phyloP scores from a whole-genome alignment of 371 early-diverging fungal species.

The Thermomucor indicae-seudaticae region DNA sequence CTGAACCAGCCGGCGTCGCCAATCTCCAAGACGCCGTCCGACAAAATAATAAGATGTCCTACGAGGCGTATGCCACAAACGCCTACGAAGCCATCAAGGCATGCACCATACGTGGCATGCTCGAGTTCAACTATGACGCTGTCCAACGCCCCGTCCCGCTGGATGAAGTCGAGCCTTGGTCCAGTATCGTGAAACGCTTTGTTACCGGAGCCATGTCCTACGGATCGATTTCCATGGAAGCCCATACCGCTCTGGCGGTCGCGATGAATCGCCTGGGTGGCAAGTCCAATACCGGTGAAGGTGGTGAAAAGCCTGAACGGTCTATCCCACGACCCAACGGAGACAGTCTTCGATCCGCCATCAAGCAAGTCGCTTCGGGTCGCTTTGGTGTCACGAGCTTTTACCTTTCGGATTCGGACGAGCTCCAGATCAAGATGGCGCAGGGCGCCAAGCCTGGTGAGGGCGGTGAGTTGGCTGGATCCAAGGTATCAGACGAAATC shows the following conservation, averaged over 20 bases:
- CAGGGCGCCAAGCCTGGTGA: constrained; percentile 99
- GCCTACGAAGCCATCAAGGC: constrained; percentile 80
- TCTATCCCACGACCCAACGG: constrained; percentile 69
- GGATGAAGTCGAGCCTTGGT: constrained; percentile 97
- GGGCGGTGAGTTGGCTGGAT: constrained; percentile 78
- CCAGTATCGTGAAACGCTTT: constrained; percentile 90
- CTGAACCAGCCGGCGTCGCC: constrained; percentile 85
- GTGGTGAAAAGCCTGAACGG: constrained; percentile 92
- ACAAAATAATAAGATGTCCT: constrained; percentile 80
- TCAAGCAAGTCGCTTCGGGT: constrained; percentile 97
- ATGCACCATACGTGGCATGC: constrained; percentile 93
- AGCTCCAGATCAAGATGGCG: constrained; percentile 98
- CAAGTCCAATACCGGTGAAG: constrained; percentile 97
- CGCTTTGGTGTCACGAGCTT: constrained; percentile 95
- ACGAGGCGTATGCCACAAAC: constrained; percentile 78
- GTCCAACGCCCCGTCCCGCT: constrained; percentile 76
- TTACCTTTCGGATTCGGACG: constrained; percentile 92
- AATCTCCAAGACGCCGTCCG: constrained; percentile 96
- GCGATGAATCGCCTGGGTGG: constrained; percentile 96
- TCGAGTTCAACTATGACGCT: constrained; percentile 81
- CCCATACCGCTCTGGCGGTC: constrained; percentile 87
- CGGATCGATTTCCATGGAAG: constrained; percentile 93
- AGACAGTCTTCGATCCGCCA: constrained; percentile 83
- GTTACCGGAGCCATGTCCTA: constrained; percentile 99
- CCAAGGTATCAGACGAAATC: constrained; percentile 88